These are phyloP conservation scores for Paracoccidioides brasiliensis DNA, from an alignment of 2,329 filamentous ascomycete species.

Conservation along the genomic window DNA sequence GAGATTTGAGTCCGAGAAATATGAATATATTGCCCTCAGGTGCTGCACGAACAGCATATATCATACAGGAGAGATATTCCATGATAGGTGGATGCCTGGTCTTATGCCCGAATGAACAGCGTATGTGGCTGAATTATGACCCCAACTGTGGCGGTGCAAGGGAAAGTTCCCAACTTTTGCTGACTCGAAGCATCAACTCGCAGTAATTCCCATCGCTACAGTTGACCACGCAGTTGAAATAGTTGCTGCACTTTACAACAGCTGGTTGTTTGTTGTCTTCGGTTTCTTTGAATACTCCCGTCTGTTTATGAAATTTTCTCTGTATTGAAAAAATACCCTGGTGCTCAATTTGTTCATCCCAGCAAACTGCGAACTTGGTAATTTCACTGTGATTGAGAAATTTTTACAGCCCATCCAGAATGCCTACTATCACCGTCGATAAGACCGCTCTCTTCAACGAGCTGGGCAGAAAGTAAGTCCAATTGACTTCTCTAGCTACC, in stretches of 20 bases:
- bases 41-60: too few species aligned
- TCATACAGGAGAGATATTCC: too few species aligned
- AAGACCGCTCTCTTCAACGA: slow-evolving; percentile 93
- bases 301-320: neutral
- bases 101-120: too few species aligned
- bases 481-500: slow-evolving; percentile 14
- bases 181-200: too few species aligned
- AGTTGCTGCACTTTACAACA: neutral
- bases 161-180: too few species aligned
- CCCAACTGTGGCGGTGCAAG: too few species aligned
- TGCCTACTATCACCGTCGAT: slow-evolving; percentile 95
- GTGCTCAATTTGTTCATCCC: neutral
- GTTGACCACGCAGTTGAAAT: too few species aligned
- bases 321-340: neutral
- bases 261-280: neutral
- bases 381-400: neutral
- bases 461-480: slow-evolving; percentile 68
- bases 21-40: too few species aligned
- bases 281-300: neutral
- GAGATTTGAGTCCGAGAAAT: too few species aligned
- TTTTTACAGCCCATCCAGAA: slow-evolving; percentile 34
- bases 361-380: neutral
- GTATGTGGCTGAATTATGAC: too few species aligned
- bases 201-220: too few species aligned
- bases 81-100: too few species aligned